Evolutionary conservation across 176 grass and related monocot species (phyloP), one percentile per base, ranked within the genome.

Genomic region (Rhipidocladum racemiflorum): DNA sequence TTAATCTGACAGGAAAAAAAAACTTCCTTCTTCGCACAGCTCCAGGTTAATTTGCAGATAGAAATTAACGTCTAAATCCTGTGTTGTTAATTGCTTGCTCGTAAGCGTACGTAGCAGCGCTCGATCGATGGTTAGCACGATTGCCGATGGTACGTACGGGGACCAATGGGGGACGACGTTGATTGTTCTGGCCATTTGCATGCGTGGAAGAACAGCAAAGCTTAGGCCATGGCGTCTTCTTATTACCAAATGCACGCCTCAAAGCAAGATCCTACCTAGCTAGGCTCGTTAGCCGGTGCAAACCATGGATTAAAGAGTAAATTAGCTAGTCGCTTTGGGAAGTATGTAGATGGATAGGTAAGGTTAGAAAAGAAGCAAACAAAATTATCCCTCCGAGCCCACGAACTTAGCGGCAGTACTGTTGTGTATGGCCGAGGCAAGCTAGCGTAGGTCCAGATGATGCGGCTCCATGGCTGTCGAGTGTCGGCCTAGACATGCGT

Each of bases 401-500:
- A 61, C 43, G 35, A 43, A 44, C 65, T 10, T 45, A 32, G 30
- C 67, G 68, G 21, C 39, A 53, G 21, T n/a, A n/a, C n/a, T 43
- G 81, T 50, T 56, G 32, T 10, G 85, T 29, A 6, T 68, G 81
- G n/a, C 59, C 20, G 72, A n/a, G 71, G 87, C 87, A 81, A 55
- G 15, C n/a, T n/a, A 57, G 18, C 15, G 80, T 76, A 29, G 77
- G 46, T 85, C 87, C 17, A 18, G 40, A 53, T 70, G 15, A 80
- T 64, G 80, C 39, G 62, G 71, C 82, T 49, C 70, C 53, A 61
- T 51, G 43, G 54, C 62, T 84, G 87, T 84, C 81, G n/a, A n/a
- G n/a, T n/a, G n/a, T n/a, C n/a, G n/a, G 76, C 30, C 9, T 35
- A 39, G 65, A 82, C 75, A 79, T 3, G 69, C 50, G 49, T 24